A percentile compares a stretch with the other conserved stretches of the same genome.
These are phyloP conservation scores for Musa acuminata DNA, from an alignment of 176 grass and related monocot genomes.

Conservation along the genomic window DNA sequence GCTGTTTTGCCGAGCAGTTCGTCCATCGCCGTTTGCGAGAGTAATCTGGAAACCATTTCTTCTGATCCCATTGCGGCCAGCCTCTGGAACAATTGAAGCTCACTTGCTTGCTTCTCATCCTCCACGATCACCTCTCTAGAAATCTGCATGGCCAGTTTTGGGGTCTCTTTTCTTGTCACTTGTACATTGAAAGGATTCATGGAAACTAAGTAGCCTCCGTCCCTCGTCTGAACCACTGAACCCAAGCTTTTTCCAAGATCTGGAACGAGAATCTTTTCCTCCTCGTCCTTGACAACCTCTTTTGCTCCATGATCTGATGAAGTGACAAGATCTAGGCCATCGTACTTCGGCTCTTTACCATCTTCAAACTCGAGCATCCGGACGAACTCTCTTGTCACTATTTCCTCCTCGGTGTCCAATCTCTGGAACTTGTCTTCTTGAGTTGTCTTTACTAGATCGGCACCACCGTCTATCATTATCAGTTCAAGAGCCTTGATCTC, in stretches of 20 bases:
- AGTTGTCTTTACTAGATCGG: background rate
- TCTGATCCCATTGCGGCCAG: conserved; percentile 47
- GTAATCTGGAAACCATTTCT: conserved; percentile 36
- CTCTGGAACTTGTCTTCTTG: conserved; percentile 14
- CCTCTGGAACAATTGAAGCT: conserved; percentile 67
- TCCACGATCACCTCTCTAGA: conserved; percentile 52
- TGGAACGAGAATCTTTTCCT: conserved; percentile 29
- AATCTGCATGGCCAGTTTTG: conserved; percentile 75
- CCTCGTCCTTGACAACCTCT: conserved; percentile 12
- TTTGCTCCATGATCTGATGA: background rate
- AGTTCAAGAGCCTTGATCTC: conserved; percentile 71
- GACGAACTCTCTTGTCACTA: conserved; percentile 60
- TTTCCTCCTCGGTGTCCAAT: conserved; percentile 57
- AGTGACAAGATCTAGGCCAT: background rate
- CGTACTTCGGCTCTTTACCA: conserved; percentile 25
- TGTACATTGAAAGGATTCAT: conserved; percentile 68
- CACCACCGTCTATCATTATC: conserved; percentile 27
- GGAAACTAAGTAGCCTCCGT: conserved; percentile 74
- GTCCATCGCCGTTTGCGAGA: conserved; percentile 50
- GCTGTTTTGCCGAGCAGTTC: conserved; percentile 62
- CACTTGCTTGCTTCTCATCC: conserved; percentile 33
- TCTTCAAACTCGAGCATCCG: conserved; percentile 51
- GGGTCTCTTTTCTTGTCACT: conserved; percentile 34
- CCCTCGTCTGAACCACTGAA: conserved; percentile 45
- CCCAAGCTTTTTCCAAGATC: conserved; percentile 62